A percentile compares a stretch with the other conserved stretches of the same genome.
Evolutionary conservation across 805 yeast species (phyloP).

Genomic region (Pichia kluyveri): DNA sequence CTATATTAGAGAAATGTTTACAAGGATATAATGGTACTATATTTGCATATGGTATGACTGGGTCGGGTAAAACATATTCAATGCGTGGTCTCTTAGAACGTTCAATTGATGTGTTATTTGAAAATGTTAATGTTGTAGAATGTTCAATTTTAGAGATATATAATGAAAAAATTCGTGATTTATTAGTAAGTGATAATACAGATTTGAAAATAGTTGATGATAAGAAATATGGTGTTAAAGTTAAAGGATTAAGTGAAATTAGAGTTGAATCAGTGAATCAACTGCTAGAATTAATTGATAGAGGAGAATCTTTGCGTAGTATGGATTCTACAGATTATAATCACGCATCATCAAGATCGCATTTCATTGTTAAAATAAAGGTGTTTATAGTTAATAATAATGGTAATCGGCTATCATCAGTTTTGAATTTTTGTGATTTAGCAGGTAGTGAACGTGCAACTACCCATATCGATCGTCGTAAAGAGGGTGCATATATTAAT

Average conservation of each 20-base stretch:
- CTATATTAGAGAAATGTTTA: conserved; percentile 43
- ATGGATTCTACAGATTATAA: conserved; percentile 89
- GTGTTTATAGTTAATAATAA: conserved; percentile 29
- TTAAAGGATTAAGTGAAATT: conserved; percentile 64
- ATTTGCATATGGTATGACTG: conserved; percentile 93
- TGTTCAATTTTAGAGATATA: conserved; percentile 80
- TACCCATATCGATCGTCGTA: conserved; percentile 67
- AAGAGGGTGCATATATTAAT: conserved; percentile 90
- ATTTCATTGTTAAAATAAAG: conserved; percentile 73
- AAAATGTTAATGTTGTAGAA: conserved; percentile 33
- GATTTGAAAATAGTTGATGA: conserved; percentile 79
- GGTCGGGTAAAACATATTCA: conserved; percentile 83
- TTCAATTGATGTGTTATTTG: conserved; percentile 54
- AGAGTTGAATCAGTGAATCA: conserved; percentile 49
- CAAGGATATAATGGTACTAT: conserved; percentile 83
- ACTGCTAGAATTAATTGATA: conserved; percentile 46
- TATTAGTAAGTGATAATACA: conserved; percentile 37
- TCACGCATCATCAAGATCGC: conserved; percentile 81
- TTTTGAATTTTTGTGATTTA: conserved; percentile 82
- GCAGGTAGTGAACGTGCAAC: conserved; percentile 95
- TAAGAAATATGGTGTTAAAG: conserved; percentile 58
- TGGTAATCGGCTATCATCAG: conserved; percentile 38
- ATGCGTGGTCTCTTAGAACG: conserved; percentile 77
- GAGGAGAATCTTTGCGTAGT: conserved; percentile 67
- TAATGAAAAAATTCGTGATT: conserved; percentile 78